These are phyloP conservation scores for Gaeumannomyces tritici DNA, from an alignment of 2,329 filamentous ascomycete species.

Conservation along the genomic window DNA sequence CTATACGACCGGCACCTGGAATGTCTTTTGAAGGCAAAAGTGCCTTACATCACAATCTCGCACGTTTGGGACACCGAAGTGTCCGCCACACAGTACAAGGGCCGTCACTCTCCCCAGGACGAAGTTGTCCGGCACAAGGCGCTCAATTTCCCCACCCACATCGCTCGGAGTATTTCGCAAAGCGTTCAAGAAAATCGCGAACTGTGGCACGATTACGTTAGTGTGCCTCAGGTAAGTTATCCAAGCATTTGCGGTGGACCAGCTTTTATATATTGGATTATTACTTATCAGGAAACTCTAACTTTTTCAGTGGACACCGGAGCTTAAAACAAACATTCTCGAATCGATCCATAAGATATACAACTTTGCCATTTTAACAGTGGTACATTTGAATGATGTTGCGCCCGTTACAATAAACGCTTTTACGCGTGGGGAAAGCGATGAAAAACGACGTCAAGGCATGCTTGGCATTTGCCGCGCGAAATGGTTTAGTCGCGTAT, in stretches of 20 bases:
- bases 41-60: background rate
- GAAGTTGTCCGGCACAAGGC: background rate
- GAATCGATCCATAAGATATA: conserved; percentile 6
- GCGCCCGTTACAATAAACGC: background rate
- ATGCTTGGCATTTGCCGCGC: conserved; percentile 9
- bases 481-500: conserved; percentile 11
- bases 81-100: background rate
- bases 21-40: background rate
- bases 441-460: conserved; percentile 3
- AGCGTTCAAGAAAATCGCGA: conserved; percentile 10
- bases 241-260: too few species aligned
- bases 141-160: background rate
- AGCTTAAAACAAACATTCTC: conserved; percentile 5
- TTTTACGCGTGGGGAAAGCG: background rate
- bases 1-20: background rate
- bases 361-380: conserved; percentile 3
- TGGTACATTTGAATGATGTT: conserved; percentile 6
- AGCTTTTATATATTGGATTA: too few species aligned
- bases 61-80: background rate
- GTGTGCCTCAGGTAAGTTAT: conserved; percentile 8
- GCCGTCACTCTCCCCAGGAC: background rate
- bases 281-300: background rate
- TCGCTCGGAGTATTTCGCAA: background rate
- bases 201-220: conserved; percentile 13
- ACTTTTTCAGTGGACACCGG: background rate